Evolutionary conservation across 1,284 basidiomycete genomes (phyloP).

Genomic region (Leccinum huronense): DNA sequence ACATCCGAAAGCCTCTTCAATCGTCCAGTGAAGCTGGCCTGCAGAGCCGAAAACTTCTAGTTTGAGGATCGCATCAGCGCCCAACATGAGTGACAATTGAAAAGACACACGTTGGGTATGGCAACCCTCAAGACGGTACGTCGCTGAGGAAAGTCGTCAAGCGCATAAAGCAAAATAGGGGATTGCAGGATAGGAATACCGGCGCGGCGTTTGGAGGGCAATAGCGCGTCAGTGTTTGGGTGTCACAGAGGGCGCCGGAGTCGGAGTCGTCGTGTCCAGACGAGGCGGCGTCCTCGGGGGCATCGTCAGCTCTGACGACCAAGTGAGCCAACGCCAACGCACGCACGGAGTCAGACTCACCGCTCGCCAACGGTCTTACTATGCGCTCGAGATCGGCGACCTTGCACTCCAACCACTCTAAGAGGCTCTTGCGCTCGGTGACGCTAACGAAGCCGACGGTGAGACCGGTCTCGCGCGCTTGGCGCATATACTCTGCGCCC

Average conservation of each 20-base stretch:
- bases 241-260: constrained; percentile 33
- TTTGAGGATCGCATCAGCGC: no score
- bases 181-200: no score
- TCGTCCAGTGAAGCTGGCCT: no score
- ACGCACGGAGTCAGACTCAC: constrained; percentile 40
- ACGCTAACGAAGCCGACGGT: constrained; percentile 78
- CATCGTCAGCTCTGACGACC: constrained; percentile 46
- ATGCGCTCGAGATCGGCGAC: constrained; percentile 51
- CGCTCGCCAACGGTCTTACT: constrained; percentile 48
- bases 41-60: no score
- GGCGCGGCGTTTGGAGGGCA: constrained; percentile 61
- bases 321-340: neutral
- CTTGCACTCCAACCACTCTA: constrained; percentile 81
- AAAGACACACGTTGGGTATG: no score
- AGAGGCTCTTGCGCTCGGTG: constrained; percentile 79
- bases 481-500: constrained; percentile 84
- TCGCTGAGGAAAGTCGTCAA: no score
- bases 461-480: constrained; percentile 71
- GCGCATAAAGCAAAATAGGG: no score
- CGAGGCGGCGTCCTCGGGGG: constrained; percentile 68
- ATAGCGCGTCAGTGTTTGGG: constrained; percentile 42
- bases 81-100: no score
- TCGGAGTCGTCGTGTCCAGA: constrained; percentile 18
- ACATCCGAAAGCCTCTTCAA: no score
- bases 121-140: no score